Conservation (phyloP, 2,329 filamentous ascomycete genomes). For the Grosmannia serpens region DNA sequence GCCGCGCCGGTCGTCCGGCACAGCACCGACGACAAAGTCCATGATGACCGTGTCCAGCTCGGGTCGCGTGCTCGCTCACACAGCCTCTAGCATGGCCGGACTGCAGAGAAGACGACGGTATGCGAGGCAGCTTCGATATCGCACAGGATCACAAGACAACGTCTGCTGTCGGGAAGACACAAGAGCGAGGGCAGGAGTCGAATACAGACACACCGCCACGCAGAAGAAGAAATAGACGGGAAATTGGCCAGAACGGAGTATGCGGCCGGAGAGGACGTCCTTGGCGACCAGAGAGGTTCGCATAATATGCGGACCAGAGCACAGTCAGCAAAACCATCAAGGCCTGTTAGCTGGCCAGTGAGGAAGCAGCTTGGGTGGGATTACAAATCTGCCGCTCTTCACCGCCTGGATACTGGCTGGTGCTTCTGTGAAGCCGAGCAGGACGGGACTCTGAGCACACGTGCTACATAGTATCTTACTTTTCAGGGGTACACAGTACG, state of each 20-base stretch:
- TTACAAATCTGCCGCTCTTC: background rate
- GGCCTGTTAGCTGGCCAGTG: background rate
- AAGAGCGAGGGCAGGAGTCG: background rate
- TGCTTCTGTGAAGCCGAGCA: no score
- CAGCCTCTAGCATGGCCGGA: background rate
- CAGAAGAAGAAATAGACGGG: background rate
- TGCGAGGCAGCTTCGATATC: no score
- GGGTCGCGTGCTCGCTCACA: background rate
- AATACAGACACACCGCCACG: no score
- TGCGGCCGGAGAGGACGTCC: background rate
- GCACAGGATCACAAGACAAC: no score
- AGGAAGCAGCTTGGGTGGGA: background rate
- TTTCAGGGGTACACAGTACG: no score
- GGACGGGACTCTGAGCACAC: no score
- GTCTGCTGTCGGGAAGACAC: no score
- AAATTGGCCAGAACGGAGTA: background rate
- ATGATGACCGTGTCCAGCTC: background rate
- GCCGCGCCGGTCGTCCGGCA: slow-evolving; percentile 75
- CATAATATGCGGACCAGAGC: background rate
- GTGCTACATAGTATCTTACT: no score
- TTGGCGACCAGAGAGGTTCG: slow-evolving; percentile 3
- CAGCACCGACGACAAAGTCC: slow-evolving; percentile 10
- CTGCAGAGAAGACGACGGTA: no score
- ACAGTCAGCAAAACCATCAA: background rate
- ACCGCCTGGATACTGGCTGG: background rate